Conservation (phyloP, 768 basidiomycete genomes). For the Melanogaster broomeanus region DNA sequence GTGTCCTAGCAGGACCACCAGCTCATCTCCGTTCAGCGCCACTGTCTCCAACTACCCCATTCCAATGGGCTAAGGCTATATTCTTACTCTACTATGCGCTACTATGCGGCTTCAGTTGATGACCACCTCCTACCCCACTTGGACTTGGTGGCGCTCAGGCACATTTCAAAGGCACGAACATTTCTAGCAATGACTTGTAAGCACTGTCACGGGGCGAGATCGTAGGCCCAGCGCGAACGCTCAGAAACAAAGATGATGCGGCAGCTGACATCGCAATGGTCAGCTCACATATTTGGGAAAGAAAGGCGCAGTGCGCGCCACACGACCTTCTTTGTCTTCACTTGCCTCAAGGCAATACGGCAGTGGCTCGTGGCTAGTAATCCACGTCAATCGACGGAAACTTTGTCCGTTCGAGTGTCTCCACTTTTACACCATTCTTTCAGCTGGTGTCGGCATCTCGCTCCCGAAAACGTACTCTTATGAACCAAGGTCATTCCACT, state of each 20-base stretch:
- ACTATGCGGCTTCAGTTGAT: no score
- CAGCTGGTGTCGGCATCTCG: no score
- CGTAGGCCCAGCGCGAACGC: slow-evolving; percentile 52
- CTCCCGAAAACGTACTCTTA: no score
- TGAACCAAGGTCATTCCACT: no score
- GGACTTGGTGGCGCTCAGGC: slow-evolving; percentile 33
- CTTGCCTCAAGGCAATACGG: slow-evolving; percentile 49
- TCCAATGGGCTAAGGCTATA: slow-evolving; percentile 24
- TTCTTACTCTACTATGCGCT: no score
- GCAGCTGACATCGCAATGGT: slow-evolving; percentile 46
- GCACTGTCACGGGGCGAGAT: slow-evolving; percentile 60
- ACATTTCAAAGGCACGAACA: slow-evolving; percentile 54
- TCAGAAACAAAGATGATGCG: slow-evolving; percentile 52
- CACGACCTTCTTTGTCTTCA: slow-evolving; percentile 55
- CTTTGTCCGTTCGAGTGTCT: no score
- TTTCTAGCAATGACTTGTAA: slow-evolving; percentile 60
- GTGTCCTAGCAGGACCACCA: slow-evolving; percentile 44
- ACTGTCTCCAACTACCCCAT: slow-evolving; percentile 29
- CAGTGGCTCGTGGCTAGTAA: slow-evolving; percentile 42
- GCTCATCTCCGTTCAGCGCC: slow-evolving; percentile 50
- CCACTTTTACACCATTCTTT: no score
- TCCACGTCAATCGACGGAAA: background rate
- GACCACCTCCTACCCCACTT: slow-evolving; percentile 55
- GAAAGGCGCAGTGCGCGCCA: slow-evolving; percentile 51
- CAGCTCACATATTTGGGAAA: slow-evolving; percentile 52